Conservation (phyloP, 495 filamentous ascomycete species). For the Oidiodendron maius region DNA sequence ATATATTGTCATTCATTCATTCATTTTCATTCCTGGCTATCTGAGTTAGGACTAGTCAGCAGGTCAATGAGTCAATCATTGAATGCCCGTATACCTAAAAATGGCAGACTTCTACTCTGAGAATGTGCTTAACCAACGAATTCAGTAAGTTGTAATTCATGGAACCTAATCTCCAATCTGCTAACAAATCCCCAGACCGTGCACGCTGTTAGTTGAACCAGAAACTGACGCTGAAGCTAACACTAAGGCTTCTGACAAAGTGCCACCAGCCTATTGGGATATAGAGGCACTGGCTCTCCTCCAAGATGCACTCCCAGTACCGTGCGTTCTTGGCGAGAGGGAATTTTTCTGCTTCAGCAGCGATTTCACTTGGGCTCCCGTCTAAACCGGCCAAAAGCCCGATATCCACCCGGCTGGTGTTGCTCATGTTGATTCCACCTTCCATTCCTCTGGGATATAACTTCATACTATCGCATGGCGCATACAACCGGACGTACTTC, state of each 20-base stretch:
- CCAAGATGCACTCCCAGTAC: slow-evolving; percentile 75
- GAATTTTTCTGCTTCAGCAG: slow-evolving; percentile 5
- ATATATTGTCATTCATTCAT: too few species aligned
- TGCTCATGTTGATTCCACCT: slow-evolving; percentile 80
- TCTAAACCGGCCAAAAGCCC: slow-evolving; percentile 53
- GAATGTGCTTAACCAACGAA: too few species aligned
- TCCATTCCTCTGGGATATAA: slow-evolving; percentile 66
- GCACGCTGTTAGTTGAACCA: slow-evolving; percentile 86
- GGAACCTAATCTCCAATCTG: too few species aligned
- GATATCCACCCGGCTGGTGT: slow-evolving; percentile 76
- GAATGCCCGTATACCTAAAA: too few species aligned
- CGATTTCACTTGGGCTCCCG: slow-evolving; percentile 12
- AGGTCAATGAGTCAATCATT: too few species aligned
- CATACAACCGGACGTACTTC: slow-evolving; percentile 87
- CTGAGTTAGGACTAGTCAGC: too few species aligned
- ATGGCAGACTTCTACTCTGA: too few species aligned
- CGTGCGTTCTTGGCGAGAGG: slow-evolving; percentile 11
- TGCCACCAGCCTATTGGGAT: slow-evolving; percentile 98
- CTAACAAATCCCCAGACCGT: too few species aligned
- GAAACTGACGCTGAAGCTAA: slow-evolving; percentile 93
- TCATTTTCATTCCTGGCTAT: too few species aligned
- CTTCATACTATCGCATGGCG: slow-evolving; percentile 50
- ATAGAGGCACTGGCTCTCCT: slow-evolving; percentile 79
- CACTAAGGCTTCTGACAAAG: slow-evolving; percentile 80
- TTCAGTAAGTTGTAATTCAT: too few species aligned